Conservation (phyloP, 768 basidiomycete genomes). For the Paxillus rubicundulus region DNA sequence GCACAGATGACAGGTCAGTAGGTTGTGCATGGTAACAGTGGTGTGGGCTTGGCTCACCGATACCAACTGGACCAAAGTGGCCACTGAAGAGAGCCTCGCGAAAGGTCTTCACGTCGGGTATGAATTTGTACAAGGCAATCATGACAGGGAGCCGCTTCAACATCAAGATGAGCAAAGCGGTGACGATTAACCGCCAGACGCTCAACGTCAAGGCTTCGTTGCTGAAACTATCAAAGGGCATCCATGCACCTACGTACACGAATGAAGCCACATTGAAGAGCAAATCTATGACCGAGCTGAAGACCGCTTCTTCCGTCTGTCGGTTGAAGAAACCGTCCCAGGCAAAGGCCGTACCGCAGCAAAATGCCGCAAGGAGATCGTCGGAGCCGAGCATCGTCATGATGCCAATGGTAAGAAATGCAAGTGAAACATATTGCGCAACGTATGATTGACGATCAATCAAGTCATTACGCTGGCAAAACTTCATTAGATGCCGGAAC, state of each 20-base stretch:
- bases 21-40: neutral
- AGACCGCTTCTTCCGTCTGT: constrained; percentile 92
- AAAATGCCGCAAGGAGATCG: constrained; percentile 92
- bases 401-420: constrained; percentile 80
- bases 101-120: constrained; percentile 94
- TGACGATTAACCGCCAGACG: constrained; percentile 81
- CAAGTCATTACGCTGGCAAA: constrained; percentile 79
- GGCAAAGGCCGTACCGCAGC: constrained; percentile 93
- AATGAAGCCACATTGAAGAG: constrained; percentile 96
- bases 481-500: constrained; percentile 91
- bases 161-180: constrained; percentile 79
- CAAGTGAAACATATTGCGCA: constrained; percentile 85
- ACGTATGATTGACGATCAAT: constrained; percentile 95
- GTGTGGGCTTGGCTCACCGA: constrained; percentile 43
- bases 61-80: constrained; percentile 89
- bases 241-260: constrained; percentile 96
- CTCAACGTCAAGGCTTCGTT: constrained; percentile 63
- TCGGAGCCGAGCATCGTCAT: constrained; percentile 86
- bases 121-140: constrained; percentile 83
- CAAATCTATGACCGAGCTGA: constrained; percentile 94
- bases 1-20: constrained; percentile 4
- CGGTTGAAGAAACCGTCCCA: constrained; percentile 95
- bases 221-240: constrained; percentile 84
- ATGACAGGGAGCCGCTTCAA: constrained; percentile 84
- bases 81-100: constrained; percentile 93